Evolutionary conservation across 306 rosid species (phyloP).

Genomic region (Sicyos edulis): DNA sequence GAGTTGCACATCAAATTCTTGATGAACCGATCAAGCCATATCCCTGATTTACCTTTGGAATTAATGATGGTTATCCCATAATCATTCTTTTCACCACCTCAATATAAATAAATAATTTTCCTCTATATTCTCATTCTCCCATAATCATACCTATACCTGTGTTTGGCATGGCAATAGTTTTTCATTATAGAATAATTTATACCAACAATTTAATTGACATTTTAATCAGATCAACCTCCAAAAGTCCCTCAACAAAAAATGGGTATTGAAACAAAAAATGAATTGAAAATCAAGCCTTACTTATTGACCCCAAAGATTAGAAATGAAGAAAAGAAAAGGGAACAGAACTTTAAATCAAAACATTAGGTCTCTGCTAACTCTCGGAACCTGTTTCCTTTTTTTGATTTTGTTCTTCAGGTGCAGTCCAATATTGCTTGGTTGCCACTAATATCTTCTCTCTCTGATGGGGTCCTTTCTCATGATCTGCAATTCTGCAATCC

Average conservation of each 20-base stretch:
- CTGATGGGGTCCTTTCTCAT: constrained; percentile 62
- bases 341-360: not conserved
- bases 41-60: too few species aligned
- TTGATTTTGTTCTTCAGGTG: constrained; percentile 33
- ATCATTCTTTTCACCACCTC: too few species aligned
- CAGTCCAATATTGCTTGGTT: constrained; percentile 67
- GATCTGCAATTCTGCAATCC: constrained; percentile 57
- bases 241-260: not conserved
- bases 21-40: too few species aligned
- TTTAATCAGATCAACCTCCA: not conserved
- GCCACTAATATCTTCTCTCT: constrained; percentile 66
- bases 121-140: too few species aligned
- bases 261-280: not conserved
- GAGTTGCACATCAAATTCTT: too few species aligned
- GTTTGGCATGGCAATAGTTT: not conserved
- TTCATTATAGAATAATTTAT: not conserved
- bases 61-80: too few species aligned
- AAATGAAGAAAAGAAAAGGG: not conserved
- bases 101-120: too few species aligned
- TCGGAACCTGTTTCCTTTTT: constrained; percentile 21
- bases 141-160: too few species aligned
- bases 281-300: constrained; percentile 2
- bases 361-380: constrained; percentile 21
- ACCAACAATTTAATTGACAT: not conserved
- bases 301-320: constrained; percentile 7